A percentile compares a stretch with the other conserved stretches of the same genome.
Conservation (phyloP, 2,329 filamentous ascomycete genomes). For the Xylariales sp. region DNA sequence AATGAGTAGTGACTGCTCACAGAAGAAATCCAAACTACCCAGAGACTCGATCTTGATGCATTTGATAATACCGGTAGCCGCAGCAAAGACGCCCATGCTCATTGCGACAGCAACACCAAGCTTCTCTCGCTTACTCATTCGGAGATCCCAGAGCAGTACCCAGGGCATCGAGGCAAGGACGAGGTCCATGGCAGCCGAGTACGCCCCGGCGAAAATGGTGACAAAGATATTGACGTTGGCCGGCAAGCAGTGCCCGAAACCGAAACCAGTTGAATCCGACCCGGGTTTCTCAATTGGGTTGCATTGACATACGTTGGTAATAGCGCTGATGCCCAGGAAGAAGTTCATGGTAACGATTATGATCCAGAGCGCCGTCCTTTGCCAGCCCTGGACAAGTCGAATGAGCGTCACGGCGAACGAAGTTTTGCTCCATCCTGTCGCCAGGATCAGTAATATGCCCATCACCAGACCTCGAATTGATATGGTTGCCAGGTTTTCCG, state of each 20-base stretch:
- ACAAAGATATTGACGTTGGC: conserved; percentile 11
- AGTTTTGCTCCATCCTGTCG: conserved; percentile 25
- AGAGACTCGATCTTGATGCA: conserved; percentile 16
- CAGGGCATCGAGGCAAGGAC: conserved; percentile 24
- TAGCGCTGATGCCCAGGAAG: conserved; percentile 16
- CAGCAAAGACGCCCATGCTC: conserved; percentile 25
- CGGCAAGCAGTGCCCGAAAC: conserved; percentile 12
- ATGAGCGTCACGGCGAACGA: conserved; percentile 27
- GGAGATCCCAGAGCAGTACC: conserved; percentile 24
- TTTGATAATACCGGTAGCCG: conserved; percentile 16
- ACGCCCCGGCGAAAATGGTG: conserved; percentile 12
- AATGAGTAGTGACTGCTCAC: conserved; percentile 16
- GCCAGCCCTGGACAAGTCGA: conserved; percentile 17
- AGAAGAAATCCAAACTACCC: conserved; percentile 14
- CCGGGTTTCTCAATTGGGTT: conserved; percentile 12
- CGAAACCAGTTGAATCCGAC: conserved; percentile 7
- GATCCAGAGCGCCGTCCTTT: conserved; percentile 18
- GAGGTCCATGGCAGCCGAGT: conserved; percentile 17
- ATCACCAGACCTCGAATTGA: conserved; percentile 2
- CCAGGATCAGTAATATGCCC: conserved; percentile 19
- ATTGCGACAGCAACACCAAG: conserved; percentile 26
- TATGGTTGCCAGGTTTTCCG: conserved; percentile 14
- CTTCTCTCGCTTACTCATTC: conserved; percentile 24
- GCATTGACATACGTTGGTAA: conserved; percentile 19
- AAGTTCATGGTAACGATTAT: conserved; percentile 21